Percentiles rank a stretch among this genome's conserved stretches.
phyloP scores from a whole-genome alignment of 805 yeast genomes.

The Schizosaccharomyces osmophilus region DNA sequence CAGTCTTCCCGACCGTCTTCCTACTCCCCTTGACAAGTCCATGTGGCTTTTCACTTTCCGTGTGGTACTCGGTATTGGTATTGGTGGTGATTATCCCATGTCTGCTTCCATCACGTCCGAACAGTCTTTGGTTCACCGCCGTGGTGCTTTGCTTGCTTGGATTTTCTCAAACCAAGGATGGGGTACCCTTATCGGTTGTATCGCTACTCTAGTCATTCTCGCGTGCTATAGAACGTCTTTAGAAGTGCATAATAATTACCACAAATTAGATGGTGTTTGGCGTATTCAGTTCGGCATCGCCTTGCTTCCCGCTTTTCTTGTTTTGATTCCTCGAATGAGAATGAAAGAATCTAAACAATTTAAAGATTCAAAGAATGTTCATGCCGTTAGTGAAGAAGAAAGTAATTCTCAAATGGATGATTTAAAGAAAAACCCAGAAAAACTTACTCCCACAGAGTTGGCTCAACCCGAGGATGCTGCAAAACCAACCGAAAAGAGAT shows the following conservation, averaged over 20 bases:
- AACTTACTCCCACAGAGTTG: not conserved
- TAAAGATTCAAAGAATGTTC: slow-evolving; percentile 30
- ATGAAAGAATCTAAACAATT: slow-evolving; percentile 53
- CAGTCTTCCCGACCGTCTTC: not conserved
- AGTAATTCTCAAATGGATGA: slow-evolving; percentile 15
- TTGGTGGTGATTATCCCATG: slow-evolving; percentile 90
- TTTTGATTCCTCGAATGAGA: slow-evolving; percentile 71
- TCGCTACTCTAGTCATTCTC: slow-evolving; percentile 52
- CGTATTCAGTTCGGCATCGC: slow-evolving; percentile 76
- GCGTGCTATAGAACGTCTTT: slow-evolving; percentile 51
- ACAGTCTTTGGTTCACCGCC: slow-evolving; percentile 35
- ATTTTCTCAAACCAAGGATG: slow-evolving; percentile 93
- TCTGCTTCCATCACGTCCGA: slow-evolving; percentile 85
- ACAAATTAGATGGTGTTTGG: slow-evolving; percentile 64
- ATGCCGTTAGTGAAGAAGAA: slow-evolving; percentile 26
- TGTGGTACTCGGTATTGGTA: slow-evolving; percentile 82
- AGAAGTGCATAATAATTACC: slow-evolving; percentile 26
- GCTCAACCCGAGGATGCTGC: not conserved
- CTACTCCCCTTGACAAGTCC: slow-evolving; percentile 35
- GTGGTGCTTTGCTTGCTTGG: slow-evolving; percentile 94
- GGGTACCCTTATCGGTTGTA: slow-evolving; percentile 80
- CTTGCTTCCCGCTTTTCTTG: slow-evolving; percentile 64
- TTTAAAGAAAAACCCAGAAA: not conserved
- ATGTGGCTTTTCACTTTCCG: slow-evolving; percentile 35
- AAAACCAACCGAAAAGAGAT: not conserved